Percentiles rank a stretch among this genome's conserved stretches.
Evolutionary conservation across 164 flowering plant species (phyloP).

Genomic region (Cinnamomum micranthum): DNA sequence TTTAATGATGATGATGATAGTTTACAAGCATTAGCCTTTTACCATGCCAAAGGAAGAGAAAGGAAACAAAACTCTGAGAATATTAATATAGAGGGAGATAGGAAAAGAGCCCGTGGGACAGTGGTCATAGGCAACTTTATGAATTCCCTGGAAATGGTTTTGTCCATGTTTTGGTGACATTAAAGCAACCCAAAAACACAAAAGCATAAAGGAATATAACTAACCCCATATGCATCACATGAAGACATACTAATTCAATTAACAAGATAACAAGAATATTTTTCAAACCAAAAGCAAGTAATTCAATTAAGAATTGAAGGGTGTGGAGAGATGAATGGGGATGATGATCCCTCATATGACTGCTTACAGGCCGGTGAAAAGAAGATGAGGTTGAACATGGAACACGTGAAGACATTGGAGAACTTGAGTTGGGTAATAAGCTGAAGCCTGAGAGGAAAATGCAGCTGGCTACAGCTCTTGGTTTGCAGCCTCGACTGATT

Average conservation of each 20-base stretch:
- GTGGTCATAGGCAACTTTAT: slow-evolving; percentile 12
- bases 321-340: slow-evolving; percentile 34
- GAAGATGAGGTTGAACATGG: slow-evolving; percentile 77
- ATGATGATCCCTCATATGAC: slow-evolving; percentile 50
- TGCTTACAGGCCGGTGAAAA: slow-evolving; percentile 62
- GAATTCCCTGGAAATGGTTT: background rate
- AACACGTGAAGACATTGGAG: slow-evolving; percentile 80
- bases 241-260: background rate
- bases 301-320: slow-evolving; percentile 44
- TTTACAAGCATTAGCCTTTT: no score
- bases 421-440: slow-evolving; percentile 83
- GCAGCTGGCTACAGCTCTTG: slow-evolving; percentile 77
- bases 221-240: slow-evolving; percentile 1
- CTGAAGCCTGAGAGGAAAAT: slow-evolving; percentile 87
- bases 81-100: background rate
- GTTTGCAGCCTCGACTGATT: slow-evolving; percentile 78
- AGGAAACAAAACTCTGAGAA: no score
- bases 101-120: slow-evolving; percentile 5
- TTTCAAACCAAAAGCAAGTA: no score
- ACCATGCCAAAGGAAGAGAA: no score
- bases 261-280: no score
- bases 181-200: slow-evolving; percentile 9
- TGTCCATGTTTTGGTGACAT: slow-evolving; percentile 10
- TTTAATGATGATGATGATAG: no score
- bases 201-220: background rate